Evolutionary conservation across 225 moss, liverwort and hornwort genomes (phyloP).

Genomic region (Climacium dendroides): DNA sequence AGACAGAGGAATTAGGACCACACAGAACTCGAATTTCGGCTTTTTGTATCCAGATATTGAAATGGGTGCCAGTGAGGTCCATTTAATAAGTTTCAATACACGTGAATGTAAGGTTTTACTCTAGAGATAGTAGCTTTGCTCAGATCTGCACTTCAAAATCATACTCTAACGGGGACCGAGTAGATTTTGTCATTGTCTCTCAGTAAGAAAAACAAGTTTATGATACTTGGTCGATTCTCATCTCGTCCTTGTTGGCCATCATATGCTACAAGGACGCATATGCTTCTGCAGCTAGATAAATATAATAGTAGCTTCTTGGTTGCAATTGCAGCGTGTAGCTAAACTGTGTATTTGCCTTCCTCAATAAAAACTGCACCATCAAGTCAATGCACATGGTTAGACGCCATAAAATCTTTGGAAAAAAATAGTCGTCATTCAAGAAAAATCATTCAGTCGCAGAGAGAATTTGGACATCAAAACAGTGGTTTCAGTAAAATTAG

Average conservation of each 20-base stretch:
- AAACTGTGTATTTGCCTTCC: neutral
- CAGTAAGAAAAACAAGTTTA: constrained; percentile 10
- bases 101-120: neutral
- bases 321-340: neutral
- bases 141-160: neutral
- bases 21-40: neutral
- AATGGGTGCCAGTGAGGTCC: neutral
- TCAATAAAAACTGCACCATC: neutral
- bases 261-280: constrained; percentile 11
- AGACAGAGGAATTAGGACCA: neutral
- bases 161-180: neutral
- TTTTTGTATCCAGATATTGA: neutral
- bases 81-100: neutral
- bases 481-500: neutral
- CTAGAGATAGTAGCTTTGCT: neutral
- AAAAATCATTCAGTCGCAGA: neutral
- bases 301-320: neutral
- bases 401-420: neutral
- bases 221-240: constrained; percentile 57
- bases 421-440: neutral
- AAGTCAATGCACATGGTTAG: neutral
- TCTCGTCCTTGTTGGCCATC: constrained; percentile 30
- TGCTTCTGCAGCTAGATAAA: neutral
- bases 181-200: constrained; percentile 2
- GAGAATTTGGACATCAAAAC: neutral